Base-by-base conservation (phyloP, 208 protist genomes). In the Polymyxa betae region DNA sequence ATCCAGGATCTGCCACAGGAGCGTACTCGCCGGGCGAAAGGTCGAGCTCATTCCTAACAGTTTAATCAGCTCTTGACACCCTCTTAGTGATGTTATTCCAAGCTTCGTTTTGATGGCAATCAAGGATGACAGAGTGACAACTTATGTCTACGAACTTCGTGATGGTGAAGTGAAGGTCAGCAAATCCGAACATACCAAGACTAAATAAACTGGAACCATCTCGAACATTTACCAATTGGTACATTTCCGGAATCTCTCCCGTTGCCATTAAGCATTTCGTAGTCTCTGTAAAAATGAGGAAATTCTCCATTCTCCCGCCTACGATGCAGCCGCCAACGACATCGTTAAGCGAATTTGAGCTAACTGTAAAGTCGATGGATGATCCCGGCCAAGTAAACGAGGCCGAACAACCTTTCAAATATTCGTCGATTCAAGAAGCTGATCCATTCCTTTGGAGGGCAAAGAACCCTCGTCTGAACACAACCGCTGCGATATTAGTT, bases 1-100 rank as follows among this genome's bases (percentile, higher is more conserved):
- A 99, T 90, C 98, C 98, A 10, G 99, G 99, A 41, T 98, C 97
- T 46, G 97, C 97, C n/a, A 99, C 98, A 1, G 98, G 98, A 91
- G 88, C 66, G 24, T 77, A 45, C 24, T 78, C 46, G 40, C 38
- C 77, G 68, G 10, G 29, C n/a, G 60, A 88, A 40, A 45, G 68
- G 54, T 68, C 1, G 46, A 20, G 77, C 5, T 88, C 77, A 88
- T 24, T 88, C 40, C 38, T n/a, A 88, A n/a, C 5, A 5, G 12
- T 88, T 45, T n/a, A n/a, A 5, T n/a, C 77, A 60, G 12, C 12
- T 29, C 49, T 60, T 29, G 24, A 29, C 5, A 5, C 49, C 12
- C 24, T 60, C 5, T 38, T n/a, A 89, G 45, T 20, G 46, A 89
- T 32, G 43, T 89, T 20, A 40, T 91, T 1, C 92, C 92, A n/a